A percentile compares a stretch with the other conserved stretches of the same genome.
These are phyloP conservation scores for Spinellus fusiger DNA, from an alignment of 192 early-diverging fungal species.

Conservation along the genomic window DNA sequence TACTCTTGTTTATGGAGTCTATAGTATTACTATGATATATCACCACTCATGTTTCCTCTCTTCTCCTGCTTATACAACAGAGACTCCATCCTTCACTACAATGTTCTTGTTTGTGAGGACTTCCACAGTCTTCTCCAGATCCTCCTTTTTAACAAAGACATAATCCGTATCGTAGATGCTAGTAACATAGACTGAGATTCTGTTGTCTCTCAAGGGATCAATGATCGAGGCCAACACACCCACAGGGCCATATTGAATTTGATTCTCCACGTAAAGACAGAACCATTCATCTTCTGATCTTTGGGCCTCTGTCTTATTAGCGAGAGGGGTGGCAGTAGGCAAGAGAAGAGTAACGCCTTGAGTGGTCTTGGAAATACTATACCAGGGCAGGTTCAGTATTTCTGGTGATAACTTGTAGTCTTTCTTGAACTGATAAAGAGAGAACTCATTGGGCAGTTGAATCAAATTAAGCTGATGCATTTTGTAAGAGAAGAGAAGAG, in stretches of 20 bases:
- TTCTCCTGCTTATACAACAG: too few species aligned
- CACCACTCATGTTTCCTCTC: too few species aligned
- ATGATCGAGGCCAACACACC: slow-evolving; percentile 57
- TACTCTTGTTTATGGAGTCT: too few species aligned
- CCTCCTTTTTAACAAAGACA: slow-evolving; percentile 58
- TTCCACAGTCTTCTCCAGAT: too few species aligned
- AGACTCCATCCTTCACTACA: slow-evolving; percentile 1
- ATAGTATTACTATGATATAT: too few species aligned
- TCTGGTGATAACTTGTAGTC: background rate
- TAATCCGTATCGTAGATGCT: slow-evolving; percentile 75
- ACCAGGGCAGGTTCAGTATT: slow-evolving; percentile 32
- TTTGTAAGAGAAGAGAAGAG: too few species aligned
- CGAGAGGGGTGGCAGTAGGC: slow-evolving; percentile 2
- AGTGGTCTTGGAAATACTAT: slow-evolving; percentile 39
- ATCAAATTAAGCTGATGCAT: background rate
- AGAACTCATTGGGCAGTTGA: slow-evolving; percentile 16
- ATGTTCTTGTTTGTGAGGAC: too few species aligned
- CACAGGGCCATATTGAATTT: slow-evolving; percentile 60
- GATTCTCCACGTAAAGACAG: slow-evolving; percentile 51
- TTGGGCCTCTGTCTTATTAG: slow-evolving; percentile 4
- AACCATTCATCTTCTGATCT: slow-evolving; percentile 37
- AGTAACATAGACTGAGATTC: slow-evolving; percentile 61
- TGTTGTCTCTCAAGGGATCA: slow-evolving; percentile 42
- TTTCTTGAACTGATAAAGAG: slow-evolving; percentile 15
- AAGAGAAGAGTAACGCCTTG: slow-evolving; percentile 37